Evolutionary conservation across 2,329 filamentous ascomycete genomes (phyloP).

Genomic region (Arthrocladium fulminans): DNA sequence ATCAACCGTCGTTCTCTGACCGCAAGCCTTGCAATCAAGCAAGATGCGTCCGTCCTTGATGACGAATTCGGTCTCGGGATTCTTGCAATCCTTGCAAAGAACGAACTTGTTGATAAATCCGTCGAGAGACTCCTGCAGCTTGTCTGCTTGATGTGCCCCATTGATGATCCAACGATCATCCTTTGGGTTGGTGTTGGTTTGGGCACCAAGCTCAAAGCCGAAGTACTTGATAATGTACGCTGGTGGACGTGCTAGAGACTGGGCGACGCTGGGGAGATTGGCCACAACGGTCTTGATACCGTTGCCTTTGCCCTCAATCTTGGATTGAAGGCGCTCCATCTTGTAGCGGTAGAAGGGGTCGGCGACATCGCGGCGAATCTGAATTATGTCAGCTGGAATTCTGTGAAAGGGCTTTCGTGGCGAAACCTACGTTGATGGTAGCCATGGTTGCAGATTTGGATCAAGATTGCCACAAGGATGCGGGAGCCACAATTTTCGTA

Average conservation of each 20-base stretch:
- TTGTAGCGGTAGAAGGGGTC: slow-evolving; percentile 99
- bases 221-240: slow-evolving; percentile 99
- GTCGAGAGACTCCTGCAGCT: slow-evolving; percentile 96
- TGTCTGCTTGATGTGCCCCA: slow-evolving; percentile 85
- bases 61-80: slow-evolving; percentile 91
- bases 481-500: slow-evolving; percentile 8
- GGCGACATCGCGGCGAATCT: slow-evolving; percentile 60
- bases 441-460: slow-evolving; percentile 63
- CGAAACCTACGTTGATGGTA: slow-evolving; percentile 87
- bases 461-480: slow-evolving; percentile 7
- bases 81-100: slow-evolving; percentile 99
- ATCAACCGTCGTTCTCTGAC: slow-evolving; percentile 84
- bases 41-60: slow-evolving; percentile 90
- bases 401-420: background rate
- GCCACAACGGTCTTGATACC: slow-evolving; percentile 98
- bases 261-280: slow-evolving; percentile 88
- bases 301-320: slow-evolving; percentile 99
- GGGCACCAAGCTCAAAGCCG: slow-evolving; percentile 94
- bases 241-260: slow-evolving; percentile 83
- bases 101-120: slow-evolving; percentile 98
- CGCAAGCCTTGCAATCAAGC: slow-evolving; percentile 97
- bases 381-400: slow-evolving; percentile 10
- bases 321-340: slow-evolving; percentile 98
- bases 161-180: slow-evolving; percentile 99
- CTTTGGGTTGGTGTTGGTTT: slow-evolving; percentile 94